These are phyloP conservation scores for Kandelia obovata DNA, from an alignment of 345 rosid genomes.

Conservation along the genomic window DNA sequence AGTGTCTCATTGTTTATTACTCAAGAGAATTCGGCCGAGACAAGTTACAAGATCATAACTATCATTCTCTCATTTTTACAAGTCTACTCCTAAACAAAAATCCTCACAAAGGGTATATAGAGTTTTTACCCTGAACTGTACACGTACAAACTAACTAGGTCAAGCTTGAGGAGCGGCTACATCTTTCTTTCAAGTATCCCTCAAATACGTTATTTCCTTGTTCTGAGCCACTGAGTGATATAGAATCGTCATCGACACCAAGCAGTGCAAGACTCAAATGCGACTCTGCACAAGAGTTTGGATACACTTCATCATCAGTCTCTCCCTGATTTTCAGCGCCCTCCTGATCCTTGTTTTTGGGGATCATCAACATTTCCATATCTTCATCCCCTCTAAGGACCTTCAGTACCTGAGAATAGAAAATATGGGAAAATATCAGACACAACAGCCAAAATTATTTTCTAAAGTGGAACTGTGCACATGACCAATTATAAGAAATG, in stretches of 20 bases:
- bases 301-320: slow-evolving; percentile 82
- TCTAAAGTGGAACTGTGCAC: neutral
- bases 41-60: no score
- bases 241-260: slow-evolving; percentile 60
- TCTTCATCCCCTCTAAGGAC: slow-evolving; percentile 53
- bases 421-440: neutral
- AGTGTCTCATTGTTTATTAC: no score
- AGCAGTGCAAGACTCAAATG: slow-evolving; percentile 72
- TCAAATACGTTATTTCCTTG: slow-evolving; percentile 48
- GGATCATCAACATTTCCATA: slow-evolving; percentile 25
- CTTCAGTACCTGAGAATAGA: slow-evolving; percentile 49
- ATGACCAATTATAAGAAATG: neutral
- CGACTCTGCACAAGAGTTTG: slow-evolving; percentile 52
- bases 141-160: slow-evolving; percentile 22
- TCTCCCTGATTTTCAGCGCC: slow-evolving; percentile 42
- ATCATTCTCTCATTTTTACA: neutral
- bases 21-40: no score
- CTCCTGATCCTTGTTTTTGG: slow-evolving; percentile 11
- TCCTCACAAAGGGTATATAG: slow-evolving; percentile 15
- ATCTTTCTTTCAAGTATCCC: slow-evolving; percentile 50
- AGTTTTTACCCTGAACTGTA: neutral
- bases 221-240: slow-evolving; percentile 61
- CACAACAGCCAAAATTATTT: neutral
- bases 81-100: slow-evolving; percentile 13
- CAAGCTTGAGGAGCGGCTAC: slow-evolving; percentile 69